Percentiles rank a stretch among this genome's conserved stretches.
Evolutionary conservation across 2,329 filamentous ascomycete genomes (phyloP).

Genomic region (Chaetothyriales sp.): DNA sequence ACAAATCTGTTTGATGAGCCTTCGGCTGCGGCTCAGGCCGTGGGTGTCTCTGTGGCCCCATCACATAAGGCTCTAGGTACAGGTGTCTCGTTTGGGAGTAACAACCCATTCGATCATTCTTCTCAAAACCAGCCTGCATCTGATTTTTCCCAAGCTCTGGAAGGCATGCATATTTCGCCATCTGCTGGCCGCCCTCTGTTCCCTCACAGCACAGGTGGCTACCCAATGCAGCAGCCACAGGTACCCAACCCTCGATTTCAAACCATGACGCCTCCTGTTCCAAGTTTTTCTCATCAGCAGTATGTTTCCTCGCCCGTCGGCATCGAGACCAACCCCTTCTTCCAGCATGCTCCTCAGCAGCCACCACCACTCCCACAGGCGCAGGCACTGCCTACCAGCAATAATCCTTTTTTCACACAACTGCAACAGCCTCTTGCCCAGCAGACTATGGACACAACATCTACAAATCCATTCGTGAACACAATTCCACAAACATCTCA

Average conservation of each 20-base stretch:
- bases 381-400: conserved; percentile 13
- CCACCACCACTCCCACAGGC: conserved; percentile 5
- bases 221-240: conserved; percentile 28
- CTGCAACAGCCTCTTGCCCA: conserved; percentile 2
- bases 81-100: conserved; percentile 8
- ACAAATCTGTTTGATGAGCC: conserved; percentile 51
- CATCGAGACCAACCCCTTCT: conserved; percentile 28
- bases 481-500: background rate
- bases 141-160: conserved; percentile 55
- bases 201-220: conserved; percentile 58
- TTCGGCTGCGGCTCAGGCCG: background rate
- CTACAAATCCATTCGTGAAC: conserved; percentile 14
- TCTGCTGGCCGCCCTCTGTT: conserved; percentile 39
- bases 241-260: conserved; percentile 26
- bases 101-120: conserved; percentile 21
- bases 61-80: conserved; percentile 1
- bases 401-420: conserved; percentile 15
- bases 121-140: conserved; percentile 20
- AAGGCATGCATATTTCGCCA: conserved; percentile 56
- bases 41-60: conserved; percentile 18
- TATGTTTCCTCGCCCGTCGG: conserved; percentile 13
- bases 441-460: conserved; percentile 7
- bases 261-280: conserved; percentile 28
- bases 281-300: conserved; percentile 20
- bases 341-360: conserved; percentile 20